Evolutionary conservation across 768 basidiomycete genomes (phyloP).

Genomic region (Porpolomopsis calyptriformis): DNA sequence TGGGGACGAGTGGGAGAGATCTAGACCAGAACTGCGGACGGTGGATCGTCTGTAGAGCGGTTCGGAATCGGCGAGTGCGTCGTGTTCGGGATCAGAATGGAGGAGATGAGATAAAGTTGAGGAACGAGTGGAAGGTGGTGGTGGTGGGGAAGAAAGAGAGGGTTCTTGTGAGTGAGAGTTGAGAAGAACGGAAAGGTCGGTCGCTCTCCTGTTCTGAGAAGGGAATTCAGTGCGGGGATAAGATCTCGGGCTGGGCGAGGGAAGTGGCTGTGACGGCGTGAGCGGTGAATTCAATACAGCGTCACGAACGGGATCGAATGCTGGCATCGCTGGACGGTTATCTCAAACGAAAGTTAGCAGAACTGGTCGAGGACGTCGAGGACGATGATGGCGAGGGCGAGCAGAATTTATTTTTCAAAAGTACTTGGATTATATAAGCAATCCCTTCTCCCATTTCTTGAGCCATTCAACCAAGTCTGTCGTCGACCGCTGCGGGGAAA

Average conservation of each 20-base stretch:
- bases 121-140: slow-evolving; percentile 26
- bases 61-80: slow-evolving; percentile 24
- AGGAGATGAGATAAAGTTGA: slow-evolving; percentile 38
- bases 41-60: slow-evolving; percentile 18
- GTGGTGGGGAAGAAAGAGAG: slow-evolving; percentile 10
- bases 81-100: slow-evolving; percentile 16
- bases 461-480: slow-evolving; percentile 49
- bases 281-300: slow-evolving; percentile 73
- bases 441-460: slow-evolving; percentile 16
- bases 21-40: slow-evolving; percentile 10
- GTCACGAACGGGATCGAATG: slow-evolving; percentile 82
- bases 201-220: slow-evolving; percentile 43
- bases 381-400: neutral
- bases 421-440: slow-evolving; percentile 7
- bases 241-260: slow-evolving; percentile 14
- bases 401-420: neutral
- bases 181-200: slow-evolving; percentile 68
- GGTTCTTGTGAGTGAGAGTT: slow-evolving; percentile 25
- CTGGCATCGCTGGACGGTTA: slow-evolving; percentile 36
- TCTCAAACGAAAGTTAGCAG: too few relatives aligned
- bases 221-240: slow-evolving; percentile 18
- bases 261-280: slow-evolving; percentile 32
- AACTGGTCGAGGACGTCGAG: slow-evolving; percentile 4
- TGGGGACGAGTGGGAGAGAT: neutral
- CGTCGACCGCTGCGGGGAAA: slow-evolving; percentile 40